These are phyloP conservation scores for Linum lewisii DNA, from an alignment of 345 rosid species.

Conservation along the genomic window DNA sequence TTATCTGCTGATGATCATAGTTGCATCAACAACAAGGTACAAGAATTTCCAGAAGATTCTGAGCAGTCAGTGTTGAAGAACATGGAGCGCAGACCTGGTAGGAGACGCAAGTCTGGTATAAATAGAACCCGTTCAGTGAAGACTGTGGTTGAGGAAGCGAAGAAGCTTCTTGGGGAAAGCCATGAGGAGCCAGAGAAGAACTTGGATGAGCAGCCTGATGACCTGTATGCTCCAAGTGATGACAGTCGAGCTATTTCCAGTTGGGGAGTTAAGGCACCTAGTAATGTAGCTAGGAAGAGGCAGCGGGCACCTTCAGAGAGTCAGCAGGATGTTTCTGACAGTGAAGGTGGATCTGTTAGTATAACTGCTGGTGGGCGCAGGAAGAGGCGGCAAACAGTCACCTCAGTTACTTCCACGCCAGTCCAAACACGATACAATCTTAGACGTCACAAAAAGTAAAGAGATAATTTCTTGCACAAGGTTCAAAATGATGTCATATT, in stretches of 20 bases:
- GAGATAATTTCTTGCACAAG: conserved; percentile 11
- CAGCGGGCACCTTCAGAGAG: conserved; percentile 34
- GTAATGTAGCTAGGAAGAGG: conserved; percentile 43
- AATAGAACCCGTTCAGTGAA: conserved; percentile 38
- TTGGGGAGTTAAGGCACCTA: conserved; percentile 25
- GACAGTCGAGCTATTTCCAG: conserved; percentile 26
- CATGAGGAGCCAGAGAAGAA: conserved; percentile 26
- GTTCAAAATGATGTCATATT: not conserved
- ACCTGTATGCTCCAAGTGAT: conserved; percentile 16
- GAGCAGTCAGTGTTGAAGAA: conserved; percentile 44
- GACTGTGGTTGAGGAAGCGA: conserved; percentile 50
- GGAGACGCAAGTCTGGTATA: conserved; percentile 40
- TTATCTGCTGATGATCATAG: conserved; percentile 49
- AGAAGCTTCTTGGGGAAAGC: conserved; percentile 32
- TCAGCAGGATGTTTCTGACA: conserved; percentile 48
- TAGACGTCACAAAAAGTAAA: conserved; percentile 62
- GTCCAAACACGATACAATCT: conserved; percentile 72
- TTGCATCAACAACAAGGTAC: conserved; percentile 37
- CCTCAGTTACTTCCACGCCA: conserved; percentile 33
- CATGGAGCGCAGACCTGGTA: conserved; percentile 31
- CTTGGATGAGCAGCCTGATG: conserved; percentile 17
- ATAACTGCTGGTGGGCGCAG: conserved; percentile 46
- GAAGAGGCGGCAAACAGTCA: conserved; percentile 47
- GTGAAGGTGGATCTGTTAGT: conserved; percentile 60
- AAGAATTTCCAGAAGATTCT: conserved; percentile 43